Base-by-base conservation (phyloP, 768 basidiomycete species). In the Rhodosporidiobolus sp. region DNA sequence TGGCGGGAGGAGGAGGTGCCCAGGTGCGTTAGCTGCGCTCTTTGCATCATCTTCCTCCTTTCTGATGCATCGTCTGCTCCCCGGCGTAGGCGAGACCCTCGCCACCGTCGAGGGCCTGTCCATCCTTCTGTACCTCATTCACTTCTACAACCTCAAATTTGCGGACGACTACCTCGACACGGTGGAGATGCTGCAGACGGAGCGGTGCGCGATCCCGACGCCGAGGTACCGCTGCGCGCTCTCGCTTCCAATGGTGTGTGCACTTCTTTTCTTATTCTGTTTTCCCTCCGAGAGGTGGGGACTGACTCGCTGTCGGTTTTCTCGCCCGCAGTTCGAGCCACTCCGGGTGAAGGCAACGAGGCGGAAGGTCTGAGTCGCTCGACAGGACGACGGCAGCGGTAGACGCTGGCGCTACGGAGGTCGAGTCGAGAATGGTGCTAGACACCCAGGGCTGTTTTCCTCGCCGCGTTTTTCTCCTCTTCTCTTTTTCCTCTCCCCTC, bases 51-150 rank as follows among this genome's bases (percentile, higher is more conserved):
- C 14, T 43, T 14, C 38, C 38, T 7, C 38, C 38, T 43, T 43
- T 43, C 20, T 58, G 30, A 35, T 24, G 1, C 19, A 2, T 22
- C 24, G 3, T 24, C 24, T 10, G 24, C 20, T n/a, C 16, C 26
- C 38, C 14, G 38, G 8, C 14, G 4, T 43, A 68, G 72, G 72
- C 8, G 53, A 65, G 56, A 65, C 54, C 30, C 64, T 73, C 20
- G 72, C 72, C 16, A 59, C 50, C 4, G 69, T 69, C 59, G 72
- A 73, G 35, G 72, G 63, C n/a, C 52, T 65, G 19, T 20, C 52
- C 17, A 54, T 65, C 8, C 57, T 73, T 34, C 58, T 67, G 35
- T 32, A 63, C 38, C 53, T 73, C 54, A n/a, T 55, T 22, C 38
- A 30, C 54, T 17, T 45, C 34, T 67, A 43, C 38, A 67, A 73